Percentiles rank a stretch among this genome's conserved stretches.
Evolutionary conservation across 1,139 yeast genomes (phyloP).

Genomic region (Diutina scorzettiae): DNA sequence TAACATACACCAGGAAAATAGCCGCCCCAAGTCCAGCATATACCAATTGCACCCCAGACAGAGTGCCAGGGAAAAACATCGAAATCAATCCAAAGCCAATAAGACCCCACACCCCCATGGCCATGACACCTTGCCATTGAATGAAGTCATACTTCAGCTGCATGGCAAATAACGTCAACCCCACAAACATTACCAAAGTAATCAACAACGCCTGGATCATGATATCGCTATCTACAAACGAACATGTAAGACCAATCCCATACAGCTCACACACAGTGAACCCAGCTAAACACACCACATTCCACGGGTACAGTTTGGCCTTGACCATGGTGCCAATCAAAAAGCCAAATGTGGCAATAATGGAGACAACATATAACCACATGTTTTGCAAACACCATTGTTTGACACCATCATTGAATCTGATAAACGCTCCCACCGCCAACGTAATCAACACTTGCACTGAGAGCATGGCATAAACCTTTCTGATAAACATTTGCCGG

Average conservation of each 20-base stretch:
- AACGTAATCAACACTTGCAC: constrained; percentile 55
- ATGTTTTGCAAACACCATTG: constrained; percentile 48
- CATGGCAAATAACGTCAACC: constrained; percentile 66
- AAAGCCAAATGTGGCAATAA: constrained; percentile 49
- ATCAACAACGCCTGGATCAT: constrained; percentile 63
- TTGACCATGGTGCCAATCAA: constrained; percentile 48
- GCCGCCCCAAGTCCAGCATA: constrained; percentile 69
- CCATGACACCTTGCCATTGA: constrained; percentile 56
- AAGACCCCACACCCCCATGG: constrained; percentile 52
- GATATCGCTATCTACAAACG: constrained; percentile 50
- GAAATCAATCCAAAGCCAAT: constrained; percentile 64
- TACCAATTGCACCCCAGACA: constrained; percentile 41
- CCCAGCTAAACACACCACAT: constrained; percentile 42
- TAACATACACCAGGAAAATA: constrained; percentile 58
- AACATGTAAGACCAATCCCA: constrained; percentile 55
- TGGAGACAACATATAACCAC: constrained; percentile 48
- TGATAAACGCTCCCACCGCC: constrained; percentile 43
- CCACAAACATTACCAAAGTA: constrained; percentile 59
- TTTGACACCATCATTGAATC: constrained; percentile 34
- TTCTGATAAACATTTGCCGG: constrained; percentile 65
- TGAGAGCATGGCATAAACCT: constrained; percentile 64
- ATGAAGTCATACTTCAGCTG: constrained; percentile 77
- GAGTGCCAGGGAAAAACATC: constrained; percentile 51
- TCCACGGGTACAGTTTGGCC: constrained; percentile 53
- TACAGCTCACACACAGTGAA: constrained; percentile 73